Base-by-base conservation (phyloP, 2,329 filamentous ascomycete species). In the Phyllosticta citriasiana region DNA sequence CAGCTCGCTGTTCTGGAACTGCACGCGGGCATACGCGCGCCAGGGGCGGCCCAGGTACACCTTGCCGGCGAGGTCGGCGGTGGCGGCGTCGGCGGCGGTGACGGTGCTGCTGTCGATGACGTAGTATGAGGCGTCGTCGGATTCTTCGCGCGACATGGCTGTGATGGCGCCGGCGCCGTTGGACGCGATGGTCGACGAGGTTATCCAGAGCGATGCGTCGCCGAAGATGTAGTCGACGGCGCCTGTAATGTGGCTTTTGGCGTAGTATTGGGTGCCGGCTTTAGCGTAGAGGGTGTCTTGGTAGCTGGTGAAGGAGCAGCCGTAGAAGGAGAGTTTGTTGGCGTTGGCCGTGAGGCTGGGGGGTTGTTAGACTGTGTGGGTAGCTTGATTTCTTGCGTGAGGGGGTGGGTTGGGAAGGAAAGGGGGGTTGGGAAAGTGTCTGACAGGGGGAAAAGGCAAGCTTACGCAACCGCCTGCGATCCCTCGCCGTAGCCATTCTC, bases 141-240 rank as follows among this genome's bases (percentile, higher is more conserved):
- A 67, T 62, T 72, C 71, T 58, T 70, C 67, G 30, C 72, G 70
- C 47, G 71, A 71, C 57, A 67, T 73, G 56, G 72, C 72, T 4
- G 71, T 74, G 62, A 73, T 68, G n/a, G 62, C 64, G 25, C 64
- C 63, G 7, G 66, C 67, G 24, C 66, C 64, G 2, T 64, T 68
- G 50, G 68, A 67, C 30, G 62, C 64, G 6, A 67, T 63, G 25
- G 67, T 66, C 63, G 75, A 76, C 14, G 72, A 66, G 59, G 82
- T 78, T 68, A 79, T 81, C 82, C 80, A 86, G 55, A 77, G 74
- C 58, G 72, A 69, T 35, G 79, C 77, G 59, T 76, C 66, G 58
- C 84, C 79, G 68, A 86, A 86, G 65, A 84, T 81, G 67, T 84
- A 84, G 66, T 85, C 84, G 53, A 81, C 80, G 2, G 81, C 80